phyloP scores from a whole-genome alignment of 2,329 filamentous ascomycete genomes.

The Gaeumannomyces sp. region DNA sequence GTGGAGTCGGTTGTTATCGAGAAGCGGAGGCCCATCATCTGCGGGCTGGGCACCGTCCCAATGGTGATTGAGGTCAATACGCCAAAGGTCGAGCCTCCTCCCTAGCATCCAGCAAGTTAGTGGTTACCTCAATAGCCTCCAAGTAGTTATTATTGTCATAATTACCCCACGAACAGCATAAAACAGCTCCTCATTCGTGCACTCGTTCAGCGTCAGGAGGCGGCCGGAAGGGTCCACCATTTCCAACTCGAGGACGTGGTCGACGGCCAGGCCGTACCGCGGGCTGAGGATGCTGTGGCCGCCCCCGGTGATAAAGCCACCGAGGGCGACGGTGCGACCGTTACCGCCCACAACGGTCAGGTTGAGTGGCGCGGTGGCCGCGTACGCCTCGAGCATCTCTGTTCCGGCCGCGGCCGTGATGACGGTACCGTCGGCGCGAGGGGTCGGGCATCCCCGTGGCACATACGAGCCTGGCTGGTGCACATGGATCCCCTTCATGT shows the following conservation, averaged over 20 bases:
- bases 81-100: conserved; percentile 55
- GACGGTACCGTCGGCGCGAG: conserved; percentile 37
- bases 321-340: conserved; percentile 49
- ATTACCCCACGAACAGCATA: conserved; percentile 56
- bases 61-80: conserved; percentile 52
- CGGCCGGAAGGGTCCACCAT: conserved; percentile 47
- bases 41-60: conserved; percentile 38
- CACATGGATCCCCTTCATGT: conserved; percentile 30
- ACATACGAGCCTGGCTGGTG: conserved; percentile 34
- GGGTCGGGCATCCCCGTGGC: conserved; percentile 30
- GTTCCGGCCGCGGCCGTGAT: conserved; percentile 49
- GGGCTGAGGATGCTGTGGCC: conserved; percentile 51
- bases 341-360: conserved; percentile 49
- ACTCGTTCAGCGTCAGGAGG: conserved; percentile 44
- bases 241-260: conserved; percentile 54
- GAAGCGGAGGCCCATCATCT: conserved; percentile 20
- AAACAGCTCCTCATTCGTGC: conserved; percentile 51
- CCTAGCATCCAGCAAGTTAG: conserved; percentile 26
- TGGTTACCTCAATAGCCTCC: conserved; percentile 15
- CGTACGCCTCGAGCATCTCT: conserved; percentile 43
- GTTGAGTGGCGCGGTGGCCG: conserved; percentile 35
- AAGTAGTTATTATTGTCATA: conserved; percentile 7
- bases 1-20: conserved; percentile 23
- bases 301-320: conserved; percentile 55
- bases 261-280: conserved; percentile 52